Percentiles rank a stretch among this genome's conserved stretches.
These are phyloP conservation scores for Colletotrichum echinochloae DNA, from an alignment of 2,329 filamentous ascomycete species.

Conservation along the genomic window DNA sequence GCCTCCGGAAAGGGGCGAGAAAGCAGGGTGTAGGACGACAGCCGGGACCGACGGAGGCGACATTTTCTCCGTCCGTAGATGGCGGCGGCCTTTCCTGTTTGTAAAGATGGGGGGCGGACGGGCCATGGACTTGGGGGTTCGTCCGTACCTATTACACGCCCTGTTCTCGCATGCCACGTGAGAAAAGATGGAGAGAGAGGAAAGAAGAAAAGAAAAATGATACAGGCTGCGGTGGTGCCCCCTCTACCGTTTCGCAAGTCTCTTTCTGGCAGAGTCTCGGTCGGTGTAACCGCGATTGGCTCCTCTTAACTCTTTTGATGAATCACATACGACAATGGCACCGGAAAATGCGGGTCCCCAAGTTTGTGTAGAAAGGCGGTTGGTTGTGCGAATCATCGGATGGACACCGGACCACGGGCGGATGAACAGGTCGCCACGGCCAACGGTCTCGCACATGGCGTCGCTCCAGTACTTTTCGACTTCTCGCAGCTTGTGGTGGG, in stretches of 20 bases:
- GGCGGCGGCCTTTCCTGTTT: neutral
- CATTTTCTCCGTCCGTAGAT: neutral
- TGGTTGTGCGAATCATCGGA: neutral
- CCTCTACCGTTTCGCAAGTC: neutral
- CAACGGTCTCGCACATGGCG: neutral
- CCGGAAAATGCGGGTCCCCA: neutral
- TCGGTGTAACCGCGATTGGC: neutral
- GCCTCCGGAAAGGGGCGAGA: neutral
- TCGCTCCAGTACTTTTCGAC: neutral
- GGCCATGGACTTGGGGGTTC: conserved; percentile 33
- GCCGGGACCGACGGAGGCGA: neutral
- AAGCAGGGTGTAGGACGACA: neutral
- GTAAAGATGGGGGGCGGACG: conserved; percentile 9
- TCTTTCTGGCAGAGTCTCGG: conserved; percentile 1
- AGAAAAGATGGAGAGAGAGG: neutral
- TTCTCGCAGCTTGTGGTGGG: conserved; percentile 13
- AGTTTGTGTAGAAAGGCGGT: neutral
- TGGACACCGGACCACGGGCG: neutral
- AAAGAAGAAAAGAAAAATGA: neutral
- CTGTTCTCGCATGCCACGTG: conserved; percentile 7
- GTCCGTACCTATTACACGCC: conserved; percentile 27
- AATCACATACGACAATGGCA: neutral
- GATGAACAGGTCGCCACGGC: neutral
- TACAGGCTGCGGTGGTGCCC: conserved; percentile 18
- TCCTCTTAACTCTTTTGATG: neutral